phyloP scores from a whole-genome alignment of 306 rosid genomes.

The Lotus japonicus region DNA sequence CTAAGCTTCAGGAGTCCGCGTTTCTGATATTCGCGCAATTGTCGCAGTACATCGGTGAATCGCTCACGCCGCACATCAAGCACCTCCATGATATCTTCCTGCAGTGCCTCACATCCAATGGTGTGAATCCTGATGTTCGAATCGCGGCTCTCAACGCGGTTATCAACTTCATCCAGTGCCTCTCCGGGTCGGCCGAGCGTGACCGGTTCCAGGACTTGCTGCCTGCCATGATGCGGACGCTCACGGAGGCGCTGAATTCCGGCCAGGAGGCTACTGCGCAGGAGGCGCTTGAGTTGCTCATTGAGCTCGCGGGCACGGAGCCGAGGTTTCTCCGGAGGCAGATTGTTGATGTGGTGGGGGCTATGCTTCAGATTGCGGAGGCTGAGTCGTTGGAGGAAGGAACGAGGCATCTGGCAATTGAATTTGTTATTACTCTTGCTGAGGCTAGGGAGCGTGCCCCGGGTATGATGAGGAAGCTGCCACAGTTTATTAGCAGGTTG shows the following conservation, averaged over 20 bases:
- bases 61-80: conserved; percentile 68
- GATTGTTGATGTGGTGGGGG: conserved; percentile 78
- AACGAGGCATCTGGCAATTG: conserved; percentile 86
- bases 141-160: conserved; percentile 89
- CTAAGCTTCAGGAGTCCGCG: conserved; percentile 80
- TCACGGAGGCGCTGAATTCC: conserved; percentile 73
- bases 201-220: conserved; percentile 90
- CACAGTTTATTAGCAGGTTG: conserved; percentile 82
- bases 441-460: conserved; percentile 98
- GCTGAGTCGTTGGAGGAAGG: conserved; percentile 86
- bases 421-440: conserved; percentile 85
- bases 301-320: conserved; percentile 87
- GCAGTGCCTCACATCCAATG: conserved; percentile 50
- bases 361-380: conserved; percentile 91
- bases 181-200: conserved; percentile 64
- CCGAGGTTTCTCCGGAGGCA: conserved; percentile 85
- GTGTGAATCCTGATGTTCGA: conserved; percentile 58
- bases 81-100: conserved; percentile 71
- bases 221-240: conserved; percentile 86
- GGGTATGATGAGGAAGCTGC: conserved; percentile 96
- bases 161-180: conserved; percentile 86
- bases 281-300: conserved; percentile 85
- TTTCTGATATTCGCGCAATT: conserved; percentile 85
- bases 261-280: conserved; percentile 94
- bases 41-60: conserved; percentile 87